A percentile compares a stretch with the other conserved stretches of the same genome.
phyloP scores from a whole-genome alignment of 1,139 yeast species.

The Saccharomycopsis phalli region DNA sequence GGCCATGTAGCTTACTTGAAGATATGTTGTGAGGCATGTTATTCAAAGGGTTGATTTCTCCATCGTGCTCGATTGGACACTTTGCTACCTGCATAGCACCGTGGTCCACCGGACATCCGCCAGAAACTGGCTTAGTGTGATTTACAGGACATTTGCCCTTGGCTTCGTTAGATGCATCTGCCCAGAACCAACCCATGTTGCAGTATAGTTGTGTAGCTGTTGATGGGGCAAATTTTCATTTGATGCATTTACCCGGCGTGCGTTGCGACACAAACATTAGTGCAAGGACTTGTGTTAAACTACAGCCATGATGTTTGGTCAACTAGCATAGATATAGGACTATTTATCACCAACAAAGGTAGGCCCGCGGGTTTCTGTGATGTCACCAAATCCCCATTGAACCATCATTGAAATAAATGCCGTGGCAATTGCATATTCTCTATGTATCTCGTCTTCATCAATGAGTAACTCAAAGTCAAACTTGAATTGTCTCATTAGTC shows the following conservation, averaged over 20 bases:
- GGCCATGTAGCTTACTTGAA: slow-evolving; percentile 69
- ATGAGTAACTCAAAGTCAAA: slow-evolving; percentile 51
- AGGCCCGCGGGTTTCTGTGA: slow-evolving; percentile 47
- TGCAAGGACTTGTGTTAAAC: too few species aligned
- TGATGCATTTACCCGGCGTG: too few species aligned
- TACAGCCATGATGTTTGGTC: too few species aligned
- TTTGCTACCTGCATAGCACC: slow-evolving; percentile 19
- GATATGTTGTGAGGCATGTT: slow-evolving; percentile 79
- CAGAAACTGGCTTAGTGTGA: slow-evolving; percentile 26
- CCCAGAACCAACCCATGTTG: slow-evolving; percentile 83
- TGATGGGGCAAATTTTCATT: neutral
- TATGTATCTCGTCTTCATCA: slow-evolving; percentile 39
- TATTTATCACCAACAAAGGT: slow-evolving; percentile 26
- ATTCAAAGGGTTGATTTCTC: slow-evolving; percentile 63
- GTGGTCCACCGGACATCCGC: slow-evolving; percentile 16
- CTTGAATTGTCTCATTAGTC: slow-evolving; percentile 48
- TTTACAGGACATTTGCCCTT: slow-evolving; percentile 37
- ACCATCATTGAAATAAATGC: slow-evolving; percentile 54
- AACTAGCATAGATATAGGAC: neutral
- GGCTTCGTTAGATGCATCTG: slow-evolving; percentile 28
- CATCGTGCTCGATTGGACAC: slow-evolving; percentile 32
- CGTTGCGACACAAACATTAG: too few species aligned
- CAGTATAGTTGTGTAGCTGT: neutral
- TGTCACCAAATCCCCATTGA: slow-evolving; percentile 52
- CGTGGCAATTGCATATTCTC: slow-evolving; percentile 45